Conservation (phyloP, 23 red algal species). For the Gracilariopsis chorda region DNA sequence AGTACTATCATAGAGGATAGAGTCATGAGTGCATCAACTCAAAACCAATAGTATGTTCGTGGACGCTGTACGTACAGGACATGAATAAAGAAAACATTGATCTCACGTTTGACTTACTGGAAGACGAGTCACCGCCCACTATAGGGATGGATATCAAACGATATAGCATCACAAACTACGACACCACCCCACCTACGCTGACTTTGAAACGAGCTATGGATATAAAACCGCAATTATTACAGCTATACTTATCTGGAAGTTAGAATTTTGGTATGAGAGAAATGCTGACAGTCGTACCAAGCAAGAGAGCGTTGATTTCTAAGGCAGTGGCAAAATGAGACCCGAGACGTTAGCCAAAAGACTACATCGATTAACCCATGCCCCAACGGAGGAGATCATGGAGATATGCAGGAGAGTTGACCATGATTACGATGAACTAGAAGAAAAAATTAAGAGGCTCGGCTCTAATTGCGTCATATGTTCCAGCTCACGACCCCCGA, state of each 20-base stretch:
- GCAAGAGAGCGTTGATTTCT: not conserved
- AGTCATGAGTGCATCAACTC: not conserved
- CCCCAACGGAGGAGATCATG: constrained; percentile 12
- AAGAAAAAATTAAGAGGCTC: not conserved
- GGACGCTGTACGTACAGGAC: not conserved
- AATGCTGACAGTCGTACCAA: not conserved
- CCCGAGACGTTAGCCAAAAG: constrained; percentile 16
- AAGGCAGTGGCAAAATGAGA: not conserved
- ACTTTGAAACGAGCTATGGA: not conserved
- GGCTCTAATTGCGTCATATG: not conserved
- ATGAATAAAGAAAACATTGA: not conserved
- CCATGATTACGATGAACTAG: not conserved
- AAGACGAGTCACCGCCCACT: not conserved
- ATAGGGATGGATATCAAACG: constrained; percentile 11
- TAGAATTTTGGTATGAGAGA: not conserved
- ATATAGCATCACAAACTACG: not conserved
- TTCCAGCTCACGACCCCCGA: not conserved
- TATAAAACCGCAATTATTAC: not conserved
- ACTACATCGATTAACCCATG: constrained; percentile 24
- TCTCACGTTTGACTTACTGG: not conserved
- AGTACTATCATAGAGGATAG: not conserved
- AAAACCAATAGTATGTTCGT: not conserved
- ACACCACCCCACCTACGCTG: not conserved
- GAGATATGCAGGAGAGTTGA: not conserved
- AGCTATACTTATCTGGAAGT: not conserved